Evolutionary conservation across 805 yeast genomes (phyloP).

Genomic region (Myxozyma neotropica): DNA sequence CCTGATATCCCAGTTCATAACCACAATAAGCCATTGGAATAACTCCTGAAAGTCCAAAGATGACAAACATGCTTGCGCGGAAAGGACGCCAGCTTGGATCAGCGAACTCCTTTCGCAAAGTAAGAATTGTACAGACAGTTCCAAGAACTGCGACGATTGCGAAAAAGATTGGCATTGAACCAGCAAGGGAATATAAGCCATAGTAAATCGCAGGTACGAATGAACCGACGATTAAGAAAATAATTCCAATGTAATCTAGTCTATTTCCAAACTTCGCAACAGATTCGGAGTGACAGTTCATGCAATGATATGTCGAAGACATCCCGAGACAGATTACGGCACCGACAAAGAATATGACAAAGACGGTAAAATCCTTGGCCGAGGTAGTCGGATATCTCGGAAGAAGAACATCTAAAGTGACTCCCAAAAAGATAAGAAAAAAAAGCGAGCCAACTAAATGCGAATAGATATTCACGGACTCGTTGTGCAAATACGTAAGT

Average conservation of each 20-base stretch:
- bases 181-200: constrained; percentile 49
- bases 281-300: constrained; percentile 64
- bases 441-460: constrained; percentile 50
- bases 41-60: constrained; percentile 76
- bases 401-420: constrained; percentile 27
- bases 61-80: constrained; percentile 75
- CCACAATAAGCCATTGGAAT: constrained; percentile 67
- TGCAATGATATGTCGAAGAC: constrained; percentile 67
- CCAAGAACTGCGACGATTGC: constrained; percentile 62
- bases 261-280: constrained; percentile 63
- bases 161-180: constrained; percentile 34
- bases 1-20: constrained; percentile 46
- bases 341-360: constrained; percentile 59
- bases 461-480: constrained; percentile 69
- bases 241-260: constrained; percentile 76
- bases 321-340: constrained; percentile 61
- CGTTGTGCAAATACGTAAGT: constrained; percentile 63
- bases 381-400: constrained; percentile 40
- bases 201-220: constrained; percentile 55
- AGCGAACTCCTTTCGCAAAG: constrained; percentile 68
- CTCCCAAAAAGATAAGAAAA: constrained; percentile 29
- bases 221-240: constrained; percentile 66
- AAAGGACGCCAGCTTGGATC: constrained; percentile 71
- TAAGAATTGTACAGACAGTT: constrained; percentile 59
- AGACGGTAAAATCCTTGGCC: constrained; percentile 52